Base-by-base conservation (phyloP, 805 yeast species). In the Komagataella ulmi region DNA sequence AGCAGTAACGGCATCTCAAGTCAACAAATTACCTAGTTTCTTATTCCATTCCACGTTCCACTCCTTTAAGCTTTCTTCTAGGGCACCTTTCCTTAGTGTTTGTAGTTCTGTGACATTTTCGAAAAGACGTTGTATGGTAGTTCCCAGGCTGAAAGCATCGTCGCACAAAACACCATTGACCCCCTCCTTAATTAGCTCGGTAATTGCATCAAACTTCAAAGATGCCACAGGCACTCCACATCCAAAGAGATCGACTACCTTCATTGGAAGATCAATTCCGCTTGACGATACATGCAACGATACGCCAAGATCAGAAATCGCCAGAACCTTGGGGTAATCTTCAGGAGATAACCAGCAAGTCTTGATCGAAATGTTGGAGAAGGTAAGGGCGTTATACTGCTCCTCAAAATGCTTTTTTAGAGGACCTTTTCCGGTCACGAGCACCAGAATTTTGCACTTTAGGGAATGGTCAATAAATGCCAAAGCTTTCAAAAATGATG, bases 381-480 rank as follows among this genome's bases (percentile, higher is more conserved):
- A 72, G 3, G 62, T 54, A 53, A 74, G 65, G 7, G 62, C 58
- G n/a, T 68, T 58, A 1, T 85, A 84, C 21, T 70, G 63, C 2
- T 60, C 54, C 24, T 77, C 61, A 58, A 83, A 85, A 18, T 75
- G 67, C 2, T 66, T 64, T 56, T 80, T 80, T 66, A 85, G 63
- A 0, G 98, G 98, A 0, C 99, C 99, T 63, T 90, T 91, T 0
- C 99, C 99, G 0, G 99, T 93, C n/a, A 93, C 83, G n/a, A 93
- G 66, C 51, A 88, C 77, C 44, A 80, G 64, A 1, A 90, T 60
- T 3, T 73, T 75, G 18, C 55, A 56, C 8, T 50, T 43, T 21
- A 63, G 55, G 12, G 64, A 59, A 8, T 57, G 54, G 50, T 85
- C 90, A 56, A 88, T 83, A 19, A 66, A 56, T 50, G 75, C 74